These are phyloP conservation scores for Pichia sp. DNA, from an alignment of 1,139 yeast species.

Conservation along the genomic window DNA sequence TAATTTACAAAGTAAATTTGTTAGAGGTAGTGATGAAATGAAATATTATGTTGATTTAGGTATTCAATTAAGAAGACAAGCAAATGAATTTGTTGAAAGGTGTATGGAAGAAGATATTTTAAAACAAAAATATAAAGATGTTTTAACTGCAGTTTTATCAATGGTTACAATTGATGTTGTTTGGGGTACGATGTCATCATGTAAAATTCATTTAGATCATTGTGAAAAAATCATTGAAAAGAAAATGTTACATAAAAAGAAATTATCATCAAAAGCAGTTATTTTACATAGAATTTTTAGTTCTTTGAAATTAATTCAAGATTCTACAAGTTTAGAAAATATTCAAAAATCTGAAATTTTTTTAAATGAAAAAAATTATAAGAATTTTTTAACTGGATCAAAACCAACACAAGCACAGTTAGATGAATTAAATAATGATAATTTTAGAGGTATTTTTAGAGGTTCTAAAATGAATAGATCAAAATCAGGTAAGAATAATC, in stretches of 20 bases:
- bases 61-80: slow-evolving; percentile 67
- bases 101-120: slow-evolving; percentile 45
- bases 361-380: slow-evolving; percentile 29
- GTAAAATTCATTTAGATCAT: slow-evolving; percentile 66
- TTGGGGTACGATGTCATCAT: slow-evolving; percentile 89
- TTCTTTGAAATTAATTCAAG: slow-evolving; percentile 69
- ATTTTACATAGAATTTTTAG: slow-evolving; percentile 74
- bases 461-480: slow-evolving; percentile 10
- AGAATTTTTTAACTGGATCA: slow-evolving; percentile 28
- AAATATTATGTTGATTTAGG: slow-evolving; percentile 68
- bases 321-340: slow-evolving; percentile 55
- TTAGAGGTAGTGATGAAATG: slow-evolving; percentile 55
- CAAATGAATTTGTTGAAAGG: slow-evolving; percentile 57
- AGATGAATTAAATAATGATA: slow-evolving; percentile 20
- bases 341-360: slow-evolving; percentile 30
- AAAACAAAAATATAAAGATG: slow-evolving; percentile 75
- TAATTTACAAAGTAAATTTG: slow-evolving; percentile 68
- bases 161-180: slow-evolving; percentile 87
- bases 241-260: slow-evolving; percentile 61
- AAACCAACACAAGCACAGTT: slow-evolving; percentile 24
- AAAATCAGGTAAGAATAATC: background rate
- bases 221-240: slow-evolving; percentile 71
- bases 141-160: slow-evolving; percentile 73
- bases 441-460: slow-evolving; percentile 23
- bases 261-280: slow-evolving; percentile 68